Evolutionary conservation across 2,329 filamentous ascomycete genomes (phyloP).

Genomic region (Phialophora verrucosa): DNA sequence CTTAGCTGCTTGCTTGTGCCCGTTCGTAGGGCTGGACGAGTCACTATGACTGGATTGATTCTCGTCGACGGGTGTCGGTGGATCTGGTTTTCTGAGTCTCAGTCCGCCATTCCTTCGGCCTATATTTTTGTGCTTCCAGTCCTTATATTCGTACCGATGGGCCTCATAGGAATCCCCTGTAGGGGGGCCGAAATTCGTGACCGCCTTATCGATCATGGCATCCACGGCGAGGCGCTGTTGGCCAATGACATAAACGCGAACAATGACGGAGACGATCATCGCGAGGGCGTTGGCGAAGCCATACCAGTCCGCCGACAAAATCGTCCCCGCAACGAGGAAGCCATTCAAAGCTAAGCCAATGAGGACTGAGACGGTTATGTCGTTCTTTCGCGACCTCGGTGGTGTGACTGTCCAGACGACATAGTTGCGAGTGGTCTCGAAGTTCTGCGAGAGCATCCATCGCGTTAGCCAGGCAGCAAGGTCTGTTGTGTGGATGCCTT

Average conservation of each 20-base stretch:
- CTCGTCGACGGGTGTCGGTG: neutral
- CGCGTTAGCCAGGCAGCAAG: slow-evolving; percentile 33
- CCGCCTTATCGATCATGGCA: slow-evolving; percentile 21
- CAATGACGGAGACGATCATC: slow-evolving; percentile 32
- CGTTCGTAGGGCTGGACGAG: slow-evolving; percentile 7
- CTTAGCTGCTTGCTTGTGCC: neutral
- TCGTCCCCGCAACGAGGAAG: slow-evolving; percentile 28
- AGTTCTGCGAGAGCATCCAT: slow-evolving; percentile 34
- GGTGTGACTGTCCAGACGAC: slow-evolving; percentile 28
- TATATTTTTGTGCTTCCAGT: neutral
- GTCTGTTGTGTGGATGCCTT: slow-evolving; percentile 37
- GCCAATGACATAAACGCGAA: slow-evolving; percentile 30
- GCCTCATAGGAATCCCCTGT: slow-evolving; percentile 15
- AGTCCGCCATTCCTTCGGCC: slow-evolving; percentile 5
- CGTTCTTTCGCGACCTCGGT: slow-evolving; percentile 17
- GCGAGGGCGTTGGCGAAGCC: slow-evolving; percentile 34
- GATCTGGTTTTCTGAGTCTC: neutral
- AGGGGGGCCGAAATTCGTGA: slow-evolving; percentile 9
- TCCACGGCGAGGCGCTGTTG: slow-evolving; percentile 29
- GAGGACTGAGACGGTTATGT: slow-evolving; percentile 17
- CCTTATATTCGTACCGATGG: slow-evolving; percentile 1
- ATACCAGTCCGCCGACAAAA: slow-evolving; percentile 34
- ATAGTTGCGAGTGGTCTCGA: slow-evolving; percentile 28
- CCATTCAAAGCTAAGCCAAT: slow-evolving; percentile 30
- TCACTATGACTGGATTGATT: slow-evolving; percentile 6